phyloP scores from a whole-genome alignment of 2,329 filamentous ascomycete species.

The Stemphylium beticola region DNA sequence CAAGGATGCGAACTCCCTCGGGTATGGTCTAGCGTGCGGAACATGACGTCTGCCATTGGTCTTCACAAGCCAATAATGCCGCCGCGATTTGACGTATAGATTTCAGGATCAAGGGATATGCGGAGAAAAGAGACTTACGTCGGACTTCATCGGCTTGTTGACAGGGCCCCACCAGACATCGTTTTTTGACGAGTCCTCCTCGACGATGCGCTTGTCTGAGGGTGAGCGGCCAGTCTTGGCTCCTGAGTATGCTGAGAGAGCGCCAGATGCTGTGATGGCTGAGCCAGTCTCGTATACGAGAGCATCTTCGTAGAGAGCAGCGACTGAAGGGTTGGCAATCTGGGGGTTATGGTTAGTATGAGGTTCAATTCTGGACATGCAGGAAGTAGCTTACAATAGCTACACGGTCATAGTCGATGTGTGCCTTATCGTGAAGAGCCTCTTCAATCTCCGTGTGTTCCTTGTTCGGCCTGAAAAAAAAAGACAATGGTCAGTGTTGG shows the following conservation, averaged over 20 bases:
- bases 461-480: constrained; percentile 68
- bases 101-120: constrained; percentile 18
- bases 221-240: constrained; percentile 98
- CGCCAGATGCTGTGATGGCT: constrained; percentile 94
- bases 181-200: constrained; percentile 86
- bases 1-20: constrained; percentile 40
- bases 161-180: constrained; percentile 99
- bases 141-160: constrained; percentile 97
- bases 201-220: constrained; percentile 95
- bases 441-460: constrained; percentile 98
- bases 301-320: constrained; percentile 98
- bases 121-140: constrained; percentile 68
- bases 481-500: constrained; percentile 23
- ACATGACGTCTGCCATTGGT: constrained; percentile 43
- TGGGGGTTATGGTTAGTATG: constrained; percentile 40
- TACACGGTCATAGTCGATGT: constrained; percentile 99
- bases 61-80: constrained; percentile 35
- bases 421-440: constrained; percentile 94
- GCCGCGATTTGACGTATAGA: constrained; percentile 10
- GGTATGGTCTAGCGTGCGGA: constrained; percentile 35
- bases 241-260: constrained; percentile 95
- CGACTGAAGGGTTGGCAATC: constrained; percentile 91
- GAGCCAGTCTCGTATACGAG: constrained; percentile 97
- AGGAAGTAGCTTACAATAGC: constrained; percentile 75
- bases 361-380: not conserved